Base-by-base conservation (phyloP, 1,284 basidiomycete species). In the Cryptococcus sp. region DNA sequence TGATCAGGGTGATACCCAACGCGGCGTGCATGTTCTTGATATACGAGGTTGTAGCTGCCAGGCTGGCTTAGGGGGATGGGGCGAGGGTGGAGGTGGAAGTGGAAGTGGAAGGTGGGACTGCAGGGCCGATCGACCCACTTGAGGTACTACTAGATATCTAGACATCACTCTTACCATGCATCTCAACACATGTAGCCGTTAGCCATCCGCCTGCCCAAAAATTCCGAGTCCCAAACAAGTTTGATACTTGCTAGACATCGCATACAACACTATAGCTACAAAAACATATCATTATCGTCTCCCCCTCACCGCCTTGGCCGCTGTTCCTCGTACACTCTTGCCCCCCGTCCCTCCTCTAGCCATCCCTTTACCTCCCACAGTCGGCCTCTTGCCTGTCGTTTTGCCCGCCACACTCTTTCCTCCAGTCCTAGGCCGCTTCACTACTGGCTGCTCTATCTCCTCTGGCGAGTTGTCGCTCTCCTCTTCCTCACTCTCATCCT, bases 1-100 rank as follows among this genome's bases (percentile, higher is more conserved):
- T 99, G 50, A 85, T 98, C 79, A 83, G 94, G 41, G 94, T 98
- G 46, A 88, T 97, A 1, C 94, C 94, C 3, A 98, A 98, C 60
- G 94, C 94, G 0, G 87, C 86, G 1, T 90, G 95, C 58, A 98
- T 97, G 91, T 98, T 68, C 53, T 67, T 72, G 57, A 74, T 75
- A 31, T 75, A 75, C 58, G 73, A 75, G 64, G 55, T 75, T 41
- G 73, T 73, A 3, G 68, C 69, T 22, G 63, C 59, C 41, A 56
- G 54, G 45, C 50, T 71, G 47, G 66, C 63, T 14, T 49, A 38
- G 40, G 21, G 10, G 19, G 28, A 26, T 21, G 24, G 35, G 21
- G 33, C 10, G 25, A 22, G n/a, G n/a, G n/a, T n/a, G n/a, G n/a
- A n/a, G 42, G 32, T 10, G 31, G 31, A 32, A 32, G 31, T n/a